A percentile compares a stretch with the other conserved stretches of the same genome.
Conservation (phyloP, 306 rosid genomes). For the Comarum palustre region DNA sequence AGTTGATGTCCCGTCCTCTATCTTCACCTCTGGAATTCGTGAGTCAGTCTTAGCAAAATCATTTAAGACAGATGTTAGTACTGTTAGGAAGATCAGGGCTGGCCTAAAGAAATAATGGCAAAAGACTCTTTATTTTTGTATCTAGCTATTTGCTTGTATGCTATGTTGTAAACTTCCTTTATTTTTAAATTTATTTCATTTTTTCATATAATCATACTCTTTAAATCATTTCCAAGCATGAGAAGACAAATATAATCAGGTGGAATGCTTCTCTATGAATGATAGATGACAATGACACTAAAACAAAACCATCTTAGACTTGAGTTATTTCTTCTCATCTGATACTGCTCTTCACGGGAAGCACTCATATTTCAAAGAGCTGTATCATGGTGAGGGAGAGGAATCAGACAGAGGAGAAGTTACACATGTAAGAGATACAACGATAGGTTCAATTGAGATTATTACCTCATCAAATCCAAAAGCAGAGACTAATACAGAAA, state of each 20-base stretch:
- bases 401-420: too few species aligned
- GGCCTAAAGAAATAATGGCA: background rate
- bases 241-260: background rate
- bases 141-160: background rate
- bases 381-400: too few species aligned
- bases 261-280: background rate
- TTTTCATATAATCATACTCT: background rate
- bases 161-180: background rate
- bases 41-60: constrained; percentile 23
- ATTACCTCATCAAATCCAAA: too few species aligned
- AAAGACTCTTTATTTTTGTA: background rate
- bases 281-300: too few species aligned
- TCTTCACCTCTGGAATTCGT: constrained; percentile 28
- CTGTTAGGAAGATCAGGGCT: constrained; percentile 24
- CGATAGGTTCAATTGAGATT: too few species aligned
- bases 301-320: too few species aligned
- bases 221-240: background rate
- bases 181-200: background rate
- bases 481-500: too few species aligned
- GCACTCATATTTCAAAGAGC: too few species aligned
- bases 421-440: too few species aligned
- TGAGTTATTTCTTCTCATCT: too few species aligned
- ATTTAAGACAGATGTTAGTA: constrained; percentile 24
- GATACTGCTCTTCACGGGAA: too few species aligned
- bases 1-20: constrained; percentile 4